Evolutionary conservation across 768 basidiomycete species (phyloP).

Genomic region (Favolaschia claudopus): DNA sequence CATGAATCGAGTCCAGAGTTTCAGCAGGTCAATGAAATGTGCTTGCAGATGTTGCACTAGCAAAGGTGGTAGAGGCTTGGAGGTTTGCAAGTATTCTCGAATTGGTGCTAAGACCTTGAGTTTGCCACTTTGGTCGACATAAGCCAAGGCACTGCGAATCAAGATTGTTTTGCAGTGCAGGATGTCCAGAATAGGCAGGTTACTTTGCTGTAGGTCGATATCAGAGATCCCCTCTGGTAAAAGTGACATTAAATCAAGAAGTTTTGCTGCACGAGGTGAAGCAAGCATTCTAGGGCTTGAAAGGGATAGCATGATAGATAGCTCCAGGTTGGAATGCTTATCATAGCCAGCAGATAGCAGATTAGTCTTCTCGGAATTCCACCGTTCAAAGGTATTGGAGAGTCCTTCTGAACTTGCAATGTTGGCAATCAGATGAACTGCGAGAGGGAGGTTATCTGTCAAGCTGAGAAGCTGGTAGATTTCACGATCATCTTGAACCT

Average conservation of each 20-base stretch:
- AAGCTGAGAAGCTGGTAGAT: background rate
- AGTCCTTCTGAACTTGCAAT: background rate
- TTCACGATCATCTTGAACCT: background rate
- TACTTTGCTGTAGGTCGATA: background rate
- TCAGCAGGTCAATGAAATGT: too few species aligned
- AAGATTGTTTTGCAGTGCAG: background rate
- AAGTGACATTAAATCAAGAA: background rate
- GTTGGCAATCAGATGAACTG: background rate
- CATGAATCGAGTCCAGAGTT: background rate
- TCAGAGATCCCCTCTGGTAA: background rate
- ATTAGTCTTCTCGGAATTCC: background rate
- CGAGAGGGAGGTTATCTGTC: slow-evolving; percentile 8
- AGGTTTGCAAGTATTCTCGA: too few species aligned
- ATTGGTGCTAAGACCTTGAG: too few species aligned
- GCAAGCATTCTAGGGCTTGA: background rate
- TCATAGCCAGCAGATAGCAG: slow-evolving; percentile 2
- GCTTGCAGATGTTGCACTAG: too few species aligned
- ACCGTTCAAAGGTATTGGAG: background rate
- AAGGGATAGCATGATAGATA: slow-evolving; percentile 9
- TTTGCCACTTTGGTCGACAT: too few species aligned
- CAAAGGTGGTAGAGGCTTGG: too few species aligned
- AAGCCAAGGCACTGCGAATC: background rate
- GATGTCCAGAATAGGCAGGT: background rate
- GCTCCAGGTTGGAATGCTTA: slow-evolving; percentile 9
- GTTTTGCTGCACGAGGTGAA: background rate